These are phyloP conservation scores for Sphaerostilbella broomeana DNA, from an alignment of 2,329 filamentous ascomycete genomes.

Conservation along the genomic window DNA sequence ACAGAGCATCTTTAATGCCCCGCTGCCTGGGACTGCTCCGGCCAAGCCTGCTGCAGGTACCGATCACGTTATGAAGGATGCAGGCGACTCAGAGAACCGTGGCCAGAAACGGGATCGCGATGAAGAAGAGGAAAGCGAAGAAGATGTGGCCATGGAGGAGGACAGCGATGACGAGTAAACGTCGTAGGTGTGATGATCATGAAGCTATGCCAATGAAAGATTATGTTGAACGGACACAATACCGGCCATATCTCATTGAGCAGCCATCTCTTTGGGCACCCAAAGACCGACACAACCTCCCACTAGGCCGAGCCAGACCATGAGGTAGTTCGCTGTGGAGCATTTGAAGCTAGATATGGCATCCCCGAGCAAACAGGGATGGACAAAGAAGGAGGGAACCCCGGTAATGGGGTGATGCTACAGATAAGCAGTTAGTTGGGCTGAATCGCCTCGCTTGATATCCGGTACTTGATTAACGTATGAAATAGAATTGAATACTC, in stretches of 20 bases:
- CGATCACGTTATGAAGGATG: constrained; percentile 45
- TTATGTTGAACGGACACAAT: neutral
- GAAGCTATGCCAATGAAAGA: constrained; percentile 8
- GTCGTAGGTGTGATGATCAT: neutral
- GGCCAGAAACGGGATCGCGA: constrained; percentile 67
- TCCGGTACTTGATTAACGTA: constrained; percentile 23
- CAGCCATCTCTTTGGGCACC: constrained; percentile 64
- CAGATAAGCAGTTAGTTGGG: constrained; percentile 34
- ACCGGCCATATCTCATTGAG: constrained; percentile 23
- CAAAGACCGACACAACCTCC: constrained; percentile 73
- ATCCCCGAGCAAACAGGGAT: constrained; percentile 83
- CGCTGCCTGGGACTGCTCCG: constrained; percentile 45
- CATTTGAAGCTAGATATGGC: constrained; percentile 64
- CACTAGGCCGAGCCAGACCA: constrained; percentile 83
- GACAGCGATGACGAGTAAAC: constrained; percentile 66
- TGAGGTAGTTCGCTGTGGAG: constrained; percentile 63
- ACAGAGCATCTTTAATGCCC: constrained; percentile 72
- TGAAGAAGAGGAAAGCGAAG: constrained; percentile 61
- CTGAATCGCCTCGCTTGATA: constrained; percentile 21
- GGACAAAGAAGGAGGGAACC: constrained; percentile 78
- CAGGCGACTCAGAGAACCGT: constrained; percentile 47
- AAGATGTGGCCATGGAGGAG: constrained; percentile 62
- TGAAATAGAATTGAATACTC: constrained; percentile 36
- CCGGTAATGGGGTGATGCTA: constrained; percentile 80
- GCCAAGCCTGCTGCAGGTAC: constrained; percentile 42